Base-by-base conservation (phyloP, 192 early-diverging fungal genomes). In the Podila verticillata region DNA sequence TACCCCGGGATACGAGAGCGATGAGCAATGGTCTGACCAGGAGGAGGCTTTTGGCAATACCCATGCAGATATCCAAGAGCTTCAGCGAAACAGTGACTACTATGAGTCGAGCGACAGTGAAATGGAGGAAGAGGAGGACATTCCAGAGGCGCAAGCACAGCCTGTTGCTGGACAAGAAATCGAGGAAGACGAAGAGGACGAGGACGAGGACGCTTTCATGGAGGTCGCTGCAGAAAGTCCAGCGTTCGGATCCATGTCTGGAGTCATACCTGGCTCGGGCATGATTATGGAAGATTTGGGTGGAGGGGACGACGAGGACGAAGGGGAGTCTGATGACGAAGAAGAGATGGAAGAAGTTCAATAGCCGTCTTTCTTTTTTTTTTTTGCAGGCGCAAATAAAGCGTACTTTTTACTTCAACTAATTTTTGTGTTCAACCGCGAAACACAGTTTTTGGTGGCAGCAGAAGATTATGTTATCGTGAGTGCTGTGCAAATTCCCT, bases 301-400 rank as follows among this genome's bases (percentile, higher is more conserved):
- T 15, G 44, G 51, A 26, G 51, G n/a, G 0, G 63, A 63, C 10
- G 74, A 35, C 20, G 61, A 36, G n/a, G 30, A 13, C 31, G 8
- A 70, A 10, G 56, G 17, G 4, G 66, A 47, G 19, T 66, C 49
- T 26, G 69, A 48, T 6, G 75, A 79, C 1, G 51, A 26, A 36
- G 64, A 66, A 0, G 63, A 78, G 19, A 72, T 72, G 75, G 64
- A 72, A 24, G 65, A 79, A 20, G 60, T 74, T 56, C n/a, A 54
- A 54, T 54, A 54, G 22, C 0, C 7, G 5, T 10, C 48, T n/a
- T 26, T 1, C 24, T 47, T 47, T 47, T 47, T 54, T 54, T 54
- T 7, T 24, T 2, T 9, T 5, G 51, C 22, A 24, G 5, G 22
- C 20, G 5, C 19, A 24, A 12, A 54, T 54, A 54, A 54, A 54